phyloP scores from a whole-genome alignment of 2,329 filamentous ascomycete genomes.

The Tolypocladium endophyticum region DNA sequence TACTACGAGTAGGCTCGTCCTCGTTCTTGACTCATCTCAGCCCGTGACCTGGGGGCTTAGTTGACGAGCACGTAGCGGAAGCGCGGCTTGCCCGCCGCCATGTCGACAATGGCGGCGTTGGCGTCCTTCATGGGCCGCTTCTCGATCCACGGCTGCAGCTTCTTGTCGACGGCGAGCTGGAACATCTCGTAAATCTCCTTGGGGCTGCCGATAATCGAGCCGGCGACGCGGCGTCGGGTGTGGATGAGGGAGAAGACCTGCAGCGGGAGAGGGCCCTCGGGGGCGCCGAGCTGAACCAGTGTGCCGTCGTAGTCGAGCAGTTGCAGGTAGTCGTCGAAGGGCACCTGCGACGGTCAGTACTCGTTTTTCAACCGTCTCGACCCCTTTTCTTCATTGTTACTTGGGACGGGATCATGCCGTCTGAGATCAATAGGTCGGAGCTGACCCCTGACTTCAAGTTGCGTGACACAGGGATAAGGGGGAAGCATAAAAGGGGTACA shows the following conservation, averaged over 20 bases:
- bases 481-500: too few species aligned
- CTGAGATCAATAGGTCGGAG: background rate
- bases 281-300: constrained; percentile 51
- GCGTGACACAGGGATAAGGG: background rate
- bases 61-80: constrained; percentile 37
- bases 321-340: constrained; percentile 47
- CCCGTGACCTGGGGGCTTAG: constrained; percentile 7
- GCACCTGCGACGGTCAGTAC: constrained; percentile 32
- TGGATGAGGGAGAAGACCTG: constrained; percentile 37
- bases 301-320: constrained; percentile 48
- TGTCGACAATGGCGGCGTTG: constrained; percentile 45
- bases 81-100: constrained; percentile 41
- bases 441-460: background rate
- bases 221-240: constrained; percentile 40
- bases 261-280: constrained; percentile 10
- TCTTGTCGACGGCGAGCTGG: constrained; percentile 42
- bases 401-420: background rate
- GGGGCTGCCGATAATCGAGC: constrained; percentile 35
- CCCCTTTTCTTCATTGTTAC: background rate
- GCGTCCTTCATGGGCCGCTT: constrained; percentile 43
- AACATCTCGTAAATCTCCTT: constrained; percentile 51
- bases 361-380: background rate
- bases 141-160: constrained; percentile 45
- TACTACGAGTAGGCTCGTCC: too few species aligned
- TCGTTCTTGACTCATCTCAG: background rate